These are phyloP conservation scores for Anthoceros angustus DNA, from an alignment of 225 moss, liverwort and hornwort genomes.

Conservation along the genomic window DNA sequence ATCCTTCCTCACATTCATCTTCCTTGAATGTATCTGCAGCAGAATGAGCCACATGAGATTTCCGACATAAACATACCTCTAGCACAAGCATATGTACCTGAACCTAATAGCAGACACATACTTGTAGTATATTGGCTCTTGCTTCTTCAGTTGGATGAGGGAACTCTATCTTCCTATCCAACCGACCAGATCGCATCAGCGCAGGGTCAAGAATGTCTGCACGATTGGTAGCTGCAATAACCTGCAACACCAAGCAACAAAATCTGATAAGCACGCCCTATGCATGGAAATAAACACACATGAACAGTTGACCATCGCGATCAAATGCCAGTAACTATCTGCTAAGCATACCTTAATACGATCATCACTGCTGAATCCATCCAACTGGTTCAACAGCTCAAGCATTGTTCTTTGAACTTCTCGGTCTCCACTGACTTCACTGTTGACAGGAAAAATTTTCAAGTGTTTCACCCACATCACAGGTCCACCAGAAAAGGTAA, in stretches of 20 bases:
- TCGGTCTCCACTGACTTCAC: conserved; percentile 47
- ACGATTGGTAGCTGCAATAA: conserved; percentile 95
- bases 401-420: conserved; percentile 99
- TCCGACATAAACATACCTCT: neutral
- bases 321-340: neutral
- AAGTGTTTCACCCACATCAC: no score
- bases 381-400: conserved; percentile 95
- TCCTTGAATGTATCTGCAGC: conserved; percentile 82
- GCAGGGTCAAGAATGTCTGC: conserved; percentile 96
- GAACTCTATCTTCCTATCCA: conserved; percentile 98
- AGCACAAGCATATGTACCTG: neutral
- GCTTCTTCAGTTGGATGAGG: conserved; percentile 91
- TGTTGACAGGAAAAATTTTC: neutral
- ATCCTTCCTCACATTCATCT: conserved; percentile 94
- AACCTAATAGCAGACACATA: conserved; percentile 9
- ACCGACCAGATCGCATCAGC: conserved; percentile 78
- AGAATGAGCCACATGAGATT: neutral
- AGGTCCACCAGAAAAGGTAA: no score
- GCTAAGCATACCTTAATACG: conserved; percentile 7
- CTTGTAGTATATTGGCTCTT: conserved; percentile 88
- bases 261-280: neutral
- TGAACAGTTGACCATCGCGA: neutral
- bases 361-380: conserved; percentile 61
- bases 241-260: conserved; percentile 18
- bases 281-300: neutral